These are phyloP conservation scores for Exophiala sideris DNA, from an alignment of 2,329 filamentous ascomycete genomes.

Conservation along the genomic window DNA sequence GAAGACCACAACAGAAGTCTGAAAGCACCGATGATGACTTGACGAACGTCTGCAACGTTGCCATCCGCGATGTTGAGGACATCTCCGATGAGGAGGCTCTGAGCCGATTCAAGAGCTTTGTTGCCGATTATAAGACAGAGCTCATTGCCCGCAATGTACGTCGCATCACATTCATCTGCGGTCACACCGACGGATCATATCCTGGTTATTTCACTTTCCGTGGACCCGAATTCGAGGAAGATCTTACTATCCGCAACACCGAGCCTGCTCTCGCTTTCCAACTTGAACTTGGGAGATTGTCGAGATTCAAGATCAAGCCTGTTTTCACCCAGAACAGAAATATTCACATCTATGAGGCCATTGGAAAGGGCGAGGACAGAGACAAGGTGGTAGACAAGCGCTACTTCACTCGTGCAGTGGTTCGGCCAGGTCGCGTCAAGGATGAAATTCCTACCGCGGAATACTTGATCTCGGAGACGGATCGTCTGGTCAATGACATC, in stretches of 20 bases:
- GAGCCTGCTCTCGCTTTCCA: slow-evolving; percentile 98
- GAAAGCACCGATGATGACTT: slow-evolving; percentile 69
- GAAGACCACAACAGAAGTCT: slow-evolving; percentile 58
- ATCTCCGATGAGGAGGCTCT: slow-evolving; percentile 78
- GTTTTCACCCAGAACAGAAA: slow-evolving; percentile 99
- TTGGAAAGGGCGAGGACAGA: slow-evolving; percentile 90
- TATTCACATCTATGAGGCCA: slow-evolving; percentile 96
- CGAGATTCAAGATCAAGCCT: slow-evolving; percentile 96
- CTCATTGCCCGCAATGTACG: slow-evolving; percentile 77
- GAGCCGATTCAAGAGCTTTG: slow-evolving; percentile 67
- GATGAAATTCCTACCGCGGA: slow-evolving; percentile 98
- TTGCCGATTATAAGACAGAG: slow-evolving; percentile 79
- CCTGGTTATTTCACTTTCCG: slow-evolving; percentile 98
- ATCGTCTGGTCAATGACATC: slow-evolving; percentile 95
- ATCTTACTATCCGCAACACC: slow-evolving; percentile 92
- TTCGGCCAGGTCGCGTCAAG: slow-evolving; percentile 86
- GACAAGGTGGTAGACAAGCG: slow-evolving; percentile 72
- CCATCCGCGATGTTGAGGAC: slow-evolving; percentile 82
- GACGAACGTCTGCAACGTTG: slow-evolving; percentile 87
- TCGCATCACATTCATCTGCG: slow-evolving; percentile 92
- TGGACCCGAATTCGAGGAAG: slow-evolving; percentile 82
- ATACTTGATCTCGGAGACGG: slow-evolving; percentile 95
- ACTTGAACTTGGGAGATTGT: slow-evolving; percentile 87
- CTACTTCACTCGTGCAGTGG: slow-evolving; percentile 95
- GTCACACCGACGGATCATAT: slow-evolving; percentile 88